phyloP scores from a whole-genome alignment of 2,329 filamentous ascomycete genomes.

The Pestalotiopsis sp. region DNA sequence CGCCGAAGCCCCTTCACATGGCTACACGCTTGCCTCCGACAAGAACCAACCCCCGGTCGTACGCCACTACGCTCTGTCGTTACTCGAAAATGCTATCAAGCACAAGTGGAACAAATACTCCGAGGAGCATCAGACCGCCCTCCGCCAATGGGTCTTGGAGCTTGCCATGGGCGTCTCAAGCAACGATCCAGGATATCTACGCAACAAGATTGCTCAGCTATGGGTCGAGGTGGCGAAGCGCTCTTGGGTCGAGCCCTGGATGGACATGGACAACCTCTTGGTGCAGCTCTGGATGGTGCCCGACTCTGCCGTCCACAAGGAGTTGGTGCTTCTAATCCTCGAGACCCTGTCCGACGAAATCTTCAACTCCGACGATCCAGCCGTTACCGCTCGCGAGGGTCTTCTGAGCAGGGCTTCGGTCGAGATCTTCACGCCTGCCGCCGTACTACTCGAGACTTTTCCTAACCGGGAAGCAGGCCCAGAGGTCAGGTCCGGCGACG shows the following conservation, averaged over 20 bases:
- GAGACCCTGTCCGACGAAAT: slow-evolving; percentile 94
- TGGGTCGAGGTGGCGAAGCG: slow-evolving; percentile 96
- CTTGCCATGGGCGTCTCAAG: slow-evolving; percentile 60
- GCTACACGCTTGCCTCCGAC: slow-evolving; percentile 80
- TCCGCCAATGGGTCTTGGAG: slow-evolving; percentile 75
- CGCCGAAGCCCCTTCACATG: slow-evolving; percentile 79
- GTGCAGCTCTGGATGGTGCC: slow-evolving; percentile 79
- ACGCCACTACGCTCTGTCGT: slow-evolving; percentile 89
- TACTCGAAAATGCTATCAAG: slow-evolving; percentile 87
- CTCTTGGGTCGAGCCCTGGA: slow-evolving; percentile 91
- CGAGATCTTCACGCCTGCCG: slow-evolving; percentile 85
- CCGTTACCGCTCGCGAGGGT: slow-evolving; percentile 80
- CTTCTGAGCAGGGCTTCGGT: slow-evolving; percentile 87
- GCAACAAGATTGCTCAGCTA: slow-evolving; percentile 91
- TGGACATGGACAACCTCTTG: slow-evolving; percentile 87
- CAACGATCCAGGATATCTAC: slow-evolving; percentile 78
- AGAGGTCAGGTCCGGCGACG: slow-evolving; percentile 73
- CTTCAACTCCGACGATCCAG: slow-evolving; percentile 86
- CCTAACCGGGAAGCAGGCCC: slow-evolving; percentile 70
- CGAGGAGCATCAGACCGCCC: slow-evolving; percentile 64
- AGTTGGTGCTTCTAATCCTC: slow-evolving; percentile 84
- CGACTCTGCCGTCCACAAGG: slow-evolving; percentile 69
- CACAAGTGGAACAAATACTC: slow-evolving; percentile 81
- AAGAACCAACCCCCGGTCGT: slow-evolving; percentile 76
- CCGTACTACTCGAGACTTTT: slow-evolving; percentile 75